These are phyloP conservation scores for Sugiyamaella sp. DNA, from an alignment of 1,139 yeast genomes.

Conservation along the genomic window DNA sequence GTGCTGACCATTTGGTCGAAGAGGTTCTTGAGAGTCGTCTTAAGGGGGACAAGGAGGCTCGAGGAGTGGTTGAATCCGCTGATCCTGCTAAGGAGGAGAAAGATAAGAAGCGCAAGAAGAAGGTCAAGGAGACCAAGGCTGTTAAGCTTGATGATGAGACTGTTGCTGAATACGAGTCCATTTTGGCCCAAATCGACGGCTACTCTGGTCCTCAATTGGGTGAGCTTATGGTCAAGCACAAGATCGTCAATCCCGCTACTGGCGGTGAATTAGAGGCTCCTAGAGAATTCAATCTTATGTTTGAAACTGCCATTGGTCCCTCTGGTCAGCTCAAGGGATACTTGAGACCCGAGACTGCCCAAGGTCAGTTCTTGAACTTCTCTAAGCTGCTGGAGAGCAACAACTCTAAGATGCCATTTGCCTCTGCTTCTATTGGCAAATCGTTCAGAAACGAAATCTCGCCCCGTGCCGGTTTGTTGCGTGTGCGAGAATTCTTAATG, in stretches of 20 bases:
- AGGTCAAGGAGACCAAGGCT: slow-evolving; percentile 93
- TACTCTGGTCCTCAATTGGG: slow-evolving; percentile 92
- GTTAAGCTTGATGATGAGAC: slow-evolving; percentile 80
- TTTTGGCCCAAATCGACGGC: slow-evolving; percentile 91
- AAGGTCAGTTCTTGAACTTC: slow-evolving; percentile 97
- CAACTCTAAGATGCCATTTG: slow-evolving; percentile 97
- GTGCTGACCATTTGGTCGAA: slow-evolving; percentile 98
- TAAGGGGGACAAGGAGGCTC: slow-evolving; percentile 94
- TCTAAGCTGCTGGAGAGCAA: slow-evolving; percentile 90
- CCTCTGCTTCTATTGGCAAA: slow-evolving; percentile 97
- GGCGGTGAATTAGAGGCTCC: slow-evolving; percentile 88
- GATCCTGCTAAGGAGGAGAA: slow-evolving; percentile 68
- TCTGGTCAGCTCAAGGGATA: slow-evolving; percentile 95
- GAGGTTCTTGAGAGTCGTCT: slow-evolving; percentile 94
- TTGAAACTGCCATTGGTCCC: slow-evolving; percentile 98
- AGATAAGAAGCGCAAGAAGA: slow-evolving; percentile 89
- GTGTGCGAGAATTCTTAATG: slow-evolving; percentile 99
- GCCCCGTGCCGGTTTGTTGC: slow-evolving; percentile 94
- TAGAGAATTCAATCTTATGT: slow-evolving; percentile 95
- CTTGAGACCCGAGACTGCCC: slow-evolving; percentile 99
- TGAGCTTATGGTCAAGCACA: slow-evolving; percentile 74
- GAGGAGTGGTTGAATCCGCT: slow-evolving; percentile 67
- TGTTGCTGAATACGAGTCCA: slow-evolving; percentile 77
- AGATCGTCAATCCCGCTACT: slow-evolving; percentile 89
- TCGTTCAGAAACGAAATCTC: slow-evolving; percentile 98